Evolutionary conservation across 2,329 filamentous ascomycete species (phyloP), one percentile per base, ranked within the genome.

Genomic region (Helotiales sp.): DNA sequence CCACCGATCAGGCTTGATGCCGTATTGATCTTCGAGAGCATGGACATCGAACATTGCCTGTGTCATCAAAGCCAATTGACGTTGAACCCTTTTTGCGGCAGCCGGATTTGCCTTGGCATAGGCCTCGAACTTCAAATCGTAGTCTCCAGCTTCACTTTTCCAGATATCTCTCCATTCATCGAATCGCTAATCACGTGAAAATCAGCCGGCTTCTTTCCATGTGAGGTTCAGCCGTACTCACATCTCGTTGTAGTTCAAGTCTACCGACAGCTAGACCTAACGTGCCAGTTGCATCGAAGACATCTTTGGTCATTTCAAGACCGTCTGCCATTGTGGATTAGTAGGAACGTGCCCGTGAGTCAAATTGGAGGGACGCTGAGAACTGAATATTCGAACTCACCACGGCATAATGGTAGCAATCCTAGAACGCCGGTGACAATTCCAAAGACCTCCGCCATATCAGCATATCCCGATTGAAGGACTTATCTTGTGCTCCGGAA

Each of bases 151-250:
- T 10, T 63, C 63, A 36, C 27, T 57, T 30, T 58, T 52, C 66
- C 66, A 68, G n/a, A 68, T 65, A 29, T 67, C 64, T 51, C 64
- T 51, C 66, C 66, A 68, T 57, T 68, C 55, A 53, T 68, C 64
- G 51, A 52, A 67, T 52, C 62, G 44, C 66, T 67, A 10, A 44
- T 62, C 59, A 63, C 60, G 63, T 65, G 59, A 62, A 57, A 15
- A 52, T 51, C 52, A 33, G 30, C 36, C 48, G 22, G 33, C 25
- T 22, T n/a, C 31, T 8, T 5, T 12, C 9, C 17, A n/a, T 13
- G 12, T 48, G 13, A 12, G 8, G 17, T 42, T 44, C n/a, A n/a
- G n/a, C n/a, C n/a, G 22, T 5, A 55, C 63, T 56, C 19, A 67
- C 66, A 54, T 68, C 64, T 59, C 55, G 52, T 40, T 68, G 66